Evolutionary conservation across 805 yeast genomes (phyloP).

Genomic region (Saturnispora hagleri): DNA sequence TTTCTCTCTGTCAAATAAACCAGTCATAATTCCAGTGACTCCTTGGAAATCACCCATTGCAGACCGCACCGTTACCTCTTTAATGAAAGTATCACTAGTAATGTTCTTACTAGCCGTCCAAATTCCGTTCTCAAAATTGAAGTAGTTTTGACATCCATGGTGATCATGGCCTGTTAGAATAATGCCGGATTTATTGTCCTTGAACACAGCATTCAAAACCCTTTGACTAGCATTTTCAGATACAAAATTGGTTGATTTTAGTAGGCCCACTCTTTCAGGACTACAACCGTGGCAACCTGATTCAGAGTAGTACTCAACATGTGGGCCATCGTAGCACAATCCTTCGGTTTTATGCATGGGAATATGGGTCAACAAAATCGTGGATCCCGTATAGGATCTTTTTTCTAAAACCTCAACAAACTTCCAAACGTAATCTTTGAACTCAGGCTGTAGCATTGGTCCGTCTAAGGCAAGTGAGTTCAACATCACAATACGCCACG

Average conservation of each 20-base stretch:
- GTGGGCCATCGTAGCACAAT: conserved; percentile 81
- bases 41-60: conserved; percentile 98
- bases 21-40: conserved; percentile 76
- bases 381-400: conserved; percentile 60
- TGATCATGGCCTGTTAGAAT: conserved; percentile 94
- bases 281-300: conserved; percentile 41
- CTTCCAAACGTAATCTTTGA: conserved; percentile 57
- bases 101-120: conserved; percentile 53
- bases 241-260: conserved; percentile 83
- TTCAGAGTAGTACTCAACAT: conserved; percentile 47
- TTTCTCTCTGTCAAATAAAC: conserved; percentile 40
- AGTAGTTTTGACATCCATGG: conserved; percentile 77
- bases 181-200: conserved; percentile 59
- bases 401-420: conserved; percentile 56
- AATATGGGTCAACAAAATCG: conserved; percentile 78
- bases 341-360: conserved; percentile 82
- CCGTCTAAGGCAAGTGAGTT: conserved; percentile 84
- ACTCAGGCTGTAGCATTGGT: conserved; percentile 72
- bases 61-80: conserved; percentile 79
- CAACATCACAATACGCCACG: conserved; percentile 86
- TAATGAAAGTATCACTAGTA: conserved; percentile 32
- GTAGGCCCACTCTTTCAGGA: conserved; percentile 58
- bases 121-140: conserved; percentile 34
- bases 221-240: conserved; percentile 55
- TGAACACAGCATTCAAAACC: conserved; percentile 65